phyloP scores from a whole-genome alignment of 306 rosid species.

The Prunus campanulata region DNA sequence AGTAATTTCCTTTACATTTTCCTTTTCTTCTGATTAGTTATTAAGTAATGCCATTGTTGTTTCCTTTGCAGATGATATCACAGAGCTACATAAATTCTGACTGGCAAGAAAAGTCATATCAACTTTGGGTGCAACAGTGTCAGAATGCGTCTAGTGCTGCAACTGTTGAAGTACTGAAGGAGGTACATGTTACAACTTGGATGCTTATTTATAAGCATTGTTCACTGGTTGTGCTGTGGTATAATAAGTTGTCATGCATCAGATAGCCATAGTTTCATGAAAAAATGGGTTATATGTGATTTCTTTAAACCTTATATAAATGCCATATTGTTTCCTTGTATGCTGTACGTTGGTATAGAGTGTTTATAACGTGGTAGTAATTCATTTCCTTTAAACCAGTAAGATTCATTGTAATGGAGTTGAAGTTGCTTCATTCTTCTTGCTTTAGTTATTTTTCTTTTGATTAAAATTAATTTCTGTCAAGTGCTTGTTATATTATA shows the following conservation, averaged over 20 bases:
- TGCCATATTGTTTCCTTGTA: background rate
- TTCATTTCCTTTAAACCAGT: background rate
- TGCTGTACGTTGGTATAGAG: background rate
- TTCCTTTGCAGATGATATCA: conserved; percentile 65
- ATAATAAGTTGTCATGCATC: background rate
- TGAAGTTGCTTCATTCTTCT: background rate
- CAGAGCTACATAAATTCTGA: conserved; percentile 57
- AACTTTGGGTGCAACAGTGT: conserved; percentile 72
- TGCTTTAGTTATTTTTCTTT: background rate
- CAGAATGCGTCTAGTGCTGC: conserved; percentile 80
- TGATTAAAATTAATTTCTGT: background rate
- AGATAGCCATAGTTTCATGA: background rate
- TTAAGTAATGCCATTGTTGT: conserved; percentile 17
- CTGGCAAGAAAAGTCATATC: conserved; percentile 66
- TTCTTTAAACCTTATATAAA: conserved; percentile 1
- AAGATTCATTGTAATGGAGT: background rate
- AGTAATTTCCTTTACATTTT: background rate
- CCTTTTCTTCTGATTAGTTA: conserved; percentile 17
- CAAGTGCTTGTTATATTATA: background rate
- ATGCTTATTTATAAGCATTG: conserved; percentile 11
- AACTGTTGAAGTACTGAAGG: conserved; percentile 75
- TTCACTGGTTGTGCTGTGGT: background rate
- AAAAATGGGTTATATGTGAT: background rate
- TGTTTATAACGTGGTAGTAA: background rate
- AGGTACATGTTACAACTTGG: conserved; percentile 56